phyloP scores from a whole-genome alignment of 495 filamentous ascomycete genomes.

The Daldinia loculata region DNA sequence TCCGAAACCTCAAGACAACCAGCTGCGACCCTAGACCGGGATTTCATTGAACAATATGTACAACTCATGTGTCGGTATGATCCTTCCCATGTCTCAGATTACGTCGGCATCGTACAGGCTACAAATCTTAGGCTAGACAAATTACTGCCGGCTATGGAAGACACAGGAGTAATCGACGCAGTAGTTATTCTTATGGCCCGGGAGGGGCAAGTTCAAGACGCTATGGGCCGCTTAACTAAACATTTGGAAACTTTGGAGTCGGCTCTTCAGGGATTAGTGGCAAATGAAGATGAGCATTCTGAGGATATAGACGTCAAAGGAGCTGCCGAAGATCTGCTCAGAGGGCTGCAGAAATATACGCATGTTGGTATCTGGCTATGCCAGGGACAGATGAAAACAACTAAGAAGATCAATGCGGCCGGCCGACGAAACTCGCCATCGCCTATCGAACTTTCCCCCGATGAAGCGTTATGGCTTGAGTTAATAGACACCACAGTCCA shows the following conservation, averaged over 20 bases:
- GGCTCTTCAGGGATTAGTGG: constrained; percentile 76
- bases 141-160: constrained; percentile 86
- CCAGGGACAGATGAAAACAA: constrained; percentile 81
- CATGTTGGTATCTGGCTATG: constrained; percentile 96
- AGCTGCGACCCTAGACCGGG: constrained; percentile 46
- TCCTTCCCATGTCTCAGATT: constrained; percentile 82
- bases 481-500: constrained; percentile 85
- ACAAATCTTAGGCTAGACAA: constrained; percentile 82
- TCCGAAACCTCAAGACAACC: constrained; percentile 52
- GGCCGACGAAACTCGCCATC: constrained; percentile 58
- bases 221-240: constrained; percentile 81
- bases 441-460: constrained; percentile 72
- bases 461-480: constrained; percentile 90
- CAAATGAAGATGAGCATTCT: constrained; percentile 58
- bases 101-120: constrained; percentile 79
- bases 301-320: constrained; percentile 58
- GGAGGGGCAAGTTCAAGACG: constrained; percentile 84
- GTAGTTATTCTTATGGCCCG: constrained; percentile 90
- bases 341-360: constrained; percentile 84
- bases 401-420: constrained; percentile 48
- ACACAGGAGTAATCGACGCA: constrained; percentile 89
- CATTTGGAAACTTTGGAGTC: constrained; percentile 83
- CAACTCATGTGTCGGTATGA: constrained; percentile 89
- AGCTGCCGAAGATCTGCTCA: constrained; percentile 69
- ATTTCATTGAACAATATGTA: constrained; percentile 86